phyloP scores from a whole-genome alignment of 2,329 filamentous ascomycete species.

The Nothopassalora personata region DNA sequence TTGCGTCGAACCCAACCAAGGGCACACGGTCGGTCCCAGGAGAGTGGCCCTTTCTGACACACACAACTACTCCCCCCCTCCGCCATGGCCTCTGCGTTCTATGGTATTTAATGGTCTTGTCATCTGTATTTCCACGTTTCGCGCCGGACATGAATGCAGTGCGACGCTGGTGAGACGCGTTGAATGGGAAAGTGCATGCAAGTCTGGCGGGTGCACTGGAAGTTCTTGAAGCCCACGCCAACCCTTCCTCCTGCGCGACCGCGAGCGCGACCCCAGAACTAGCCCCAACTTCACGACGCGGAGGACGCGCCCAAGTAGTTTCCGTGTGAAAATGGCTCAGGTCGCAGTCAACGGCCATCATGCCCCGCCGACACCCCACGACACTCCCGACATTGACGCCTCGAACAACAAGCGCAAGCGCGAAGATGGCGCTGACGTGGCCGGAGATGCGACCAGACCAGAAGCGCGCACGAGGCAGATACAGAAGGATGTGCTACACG shows the following conservation, averaged over 20 bases:
- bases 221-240: not conserved
- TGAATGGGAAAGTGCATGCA: not conserved
- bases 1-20: conserved; percentile 1
- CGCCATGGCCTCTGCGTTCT: not conserved
- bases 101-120: not conserved
- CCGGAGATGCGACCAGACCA: conserved; percentile 25
- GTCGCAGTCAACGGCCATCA: not conserved
- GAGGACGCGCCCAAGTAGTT: not conserved
- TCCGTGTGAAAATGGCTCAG: not conserved
- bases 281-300: not conserved
- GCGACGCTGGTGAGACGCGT: not conserved
- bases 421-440: conserved; percentile 27
- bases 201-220: not conserved
- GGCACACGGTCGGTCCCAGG: not conserved
- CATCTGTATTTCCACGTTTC: not conserved
- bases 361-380: conserved; percentile 4
- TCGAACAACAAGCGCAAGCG: conserved; percentile 43
- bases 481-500: conserved; percentile 38
- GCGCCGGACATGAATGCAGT: not conserved
- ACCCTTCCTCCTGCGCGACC: not conserved
- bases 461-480: conserved; percentile 24
- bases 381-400: conserved; percentile 1
- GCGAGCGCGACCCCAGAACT: not conserved
- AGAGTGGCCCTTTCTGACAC: not conserved
- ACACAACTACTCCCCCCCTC: not conserved